Evolutionary conservation across 108 stramenopile species (phyloP), one percentile per base, ranked within the genome.

Genomic region (Seminavis robusta): DNA sequence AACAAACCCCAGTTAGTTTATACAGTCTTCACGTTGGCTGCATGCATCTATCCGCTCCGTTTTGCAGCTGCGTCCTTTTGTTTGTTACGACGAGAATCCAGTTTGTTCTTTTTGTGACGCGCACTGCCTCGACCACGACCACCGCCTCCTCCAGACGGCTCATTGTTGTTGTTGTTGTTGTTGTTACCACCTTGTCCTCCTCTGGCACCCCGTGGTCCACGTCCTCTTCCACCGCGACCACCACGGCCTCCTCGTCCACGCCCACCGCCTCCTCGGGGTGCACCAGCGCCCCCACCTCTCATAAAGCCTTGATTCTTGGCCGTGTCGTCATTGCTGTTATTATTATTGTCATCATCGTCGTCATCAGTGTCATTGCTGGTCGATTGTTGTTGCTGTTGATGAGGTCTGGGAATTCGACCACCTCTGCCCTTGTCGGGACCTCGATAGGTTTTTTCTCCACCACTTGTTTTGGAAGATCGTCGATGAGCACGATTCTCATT

Each of bases 361-460:
- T n/a, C n/a, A n/a, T n/a, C n/a, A n/a, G n/a, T n/a, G n/a, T n/a
- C n/a, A n/a, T n/a, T n/a, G n/a, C n/a, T n/a, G n/a, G n/a, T n/a
- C n/a, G n/a, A n/a, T n/a, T n/a, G n/a, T n/a, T n/a, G n/a, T n/a
- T n/a, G n/a, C n/a, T n/a, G n/a, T n/a, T n/a, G n/a, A n/a, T n/a
- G n/a, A n/a, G n/a, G n/a, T n/a, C n/a, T 26, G 11, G 54, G 54
- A 11, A 56, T 41, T 38, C 92, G 52, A 24, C 92, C 92, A 60
- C 86, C 88, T 52, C 79, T 88, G 24, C 80, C 79, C 40, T 94
- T 94, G 42, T 94, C 88, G 2, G 82, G 80, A n/a, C 92, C 88
- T 28, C 79, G 81, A 49, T 71, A 86, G 39, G 17, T 50, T 9
- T 56, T 49, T 24, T 41, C 51, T 34, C 16, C 17, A 5, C 34